Percentiles rank a stretch among this genome's conserved stretches.
phyloP scores from a whole-genome alignment of 2,329 filamentous ascomycete genomes.

The Karstenula rhodostoma region DNA sequence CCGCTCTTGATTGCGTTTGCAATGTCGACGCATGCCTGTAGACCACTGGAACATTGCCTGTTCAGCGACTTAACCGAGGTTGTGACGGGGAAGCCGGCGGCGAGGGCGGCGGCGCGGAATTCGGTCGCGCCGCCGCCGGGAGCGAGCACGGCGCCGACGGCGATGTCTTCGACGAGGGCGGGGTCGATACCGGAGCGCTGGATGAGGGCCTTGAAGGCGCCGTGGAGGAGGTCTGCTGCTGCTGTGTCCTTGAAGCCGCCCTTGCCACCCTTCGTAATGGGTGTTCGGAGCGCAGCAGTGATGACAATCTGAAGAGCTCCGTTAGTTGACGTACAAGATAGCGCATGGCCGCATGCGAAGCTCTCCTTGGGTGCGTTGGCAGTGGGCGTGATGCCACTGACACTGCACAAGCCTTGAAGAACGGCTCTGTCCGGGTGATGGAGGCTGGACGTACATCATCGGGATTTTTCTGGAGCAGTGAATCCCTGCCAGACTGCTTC shows the following conservation, averaged over 20 bases:
- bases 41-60: slow-evolving; percentile 90
- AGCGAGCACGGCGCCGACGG: slow-evolving; percentile 88
- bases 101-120: slow-evolving; percentile 90
- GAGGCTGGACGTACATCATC: slow-evolving; percentile 58
- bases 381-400: neutral
- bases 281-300: slow-evolving; percentile 88
- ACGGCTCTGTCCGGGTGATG: neutral
- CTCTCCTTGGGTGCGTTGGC: neutral
- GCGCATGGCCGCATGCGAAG: neutral
- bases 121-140: slow-evolving; percentile 96
- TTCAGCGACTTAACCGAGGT: slow-evolving; percentile 89
- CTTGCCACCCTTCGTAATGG: slow-evolving; percentile 91
- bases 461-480: slow-evolving; percentile 62
- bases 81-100: slow-evolving; percentile 87
- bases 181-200: slow-evolving; percentile 90
- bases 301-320: slow-evolving; percentile 71
- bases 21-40: slow-evolving; percentile 92
- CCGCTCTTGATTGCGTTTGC: slow-evolving; percentile 89
- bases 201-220: slow-evolving; percentile 82
- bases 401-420: neutral
- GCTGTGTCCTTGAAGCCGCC: slow-evolving; percentile 95
- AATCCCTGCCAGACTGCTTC: slow-evolving; percentile 46
- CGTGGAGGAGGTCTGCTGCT: slow-evolving; percentile 83
- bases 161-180: slow-evolving; percentile 86
- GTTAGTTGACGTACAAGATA: neutral